Conservation (phyloP, 2,329 filamentous ascomycete genomes). For the Bipolaris zeicola region DNA sequence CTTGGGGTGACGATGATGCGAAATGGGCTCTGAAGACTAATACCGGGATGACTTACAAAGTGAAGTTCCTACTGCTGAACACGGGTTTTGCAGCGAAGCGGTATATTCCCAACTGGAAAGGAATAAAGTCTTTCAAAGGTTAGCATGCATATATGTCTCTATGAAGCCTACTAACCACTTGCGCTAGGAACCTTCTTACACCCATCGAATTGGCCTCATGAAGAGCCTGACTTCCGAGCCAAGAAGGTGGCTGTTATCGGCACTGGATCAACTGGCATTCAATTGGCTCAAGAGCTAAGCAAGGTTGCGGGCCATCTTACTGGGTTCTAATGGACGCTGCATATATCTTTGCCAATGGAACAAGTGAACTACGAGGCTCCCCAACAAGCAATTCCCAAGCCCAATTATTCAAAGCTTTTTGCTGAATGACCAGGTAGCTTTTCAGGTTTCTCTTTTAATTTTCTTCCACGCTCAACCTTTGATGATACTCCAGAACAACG, state of each 20-base stretch:
- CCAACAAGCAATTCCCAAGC: slow-evolving; percentile 53
- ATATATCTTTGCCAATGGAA: slow-evolving; percentile 31
- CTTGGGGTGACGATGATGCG: slow-evolving; percentile 46
- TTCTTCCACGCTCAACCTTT: slow-evolving; percentile 25
- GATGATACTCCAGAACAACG: slow-evolving; percentile 27
- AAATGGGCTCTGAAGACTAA: slow-evolving; percentile 55
- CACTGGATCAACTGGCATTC: slow-evolving; percentile 64
- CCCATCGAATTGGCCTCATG: slow-evolving; percentile 63
- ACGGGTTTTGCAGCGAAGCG: slow-evolving; percentile 56
- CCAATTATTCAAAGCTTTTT: slow-evolving; percentile 31
- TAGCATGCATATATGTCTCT: background rate
- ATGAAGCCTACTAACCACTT: background rate
- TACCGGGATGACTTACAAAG: slow-evolving; percentile 46
- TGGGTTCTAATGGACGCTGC: slow-evolving; percentile 68
- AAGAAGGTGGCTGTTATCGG: slow-evolving; percentile 68
- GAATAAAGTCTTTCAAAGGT: slow-evolving; percentile 39
- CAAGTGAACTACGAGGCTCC: slow-evolving; percentile 18
- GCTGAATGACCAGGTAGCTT: slow-evolving; percentile 14
- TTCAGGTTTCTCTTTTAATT: slow-evolving; percentile 29
- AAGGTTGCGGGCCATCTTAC: slow-evolving; percentile 55
- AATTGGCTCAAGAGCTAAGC: slow-evolving; percentile 64
- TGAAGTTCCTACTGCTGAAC: slow-evolving; percentile 55
- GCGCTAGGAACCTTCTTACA: slow-evolving; percentile 52
- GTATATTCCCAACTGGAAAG: slow-evolving; percentile 50
- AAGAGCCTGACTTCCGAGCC: slow-evolving; percentile 57